These are phyloP conservation scores for Erythrophleum fordii DNA, from an alignment of 306 rosid genomes.

Conservation along the genomic window DNA sequence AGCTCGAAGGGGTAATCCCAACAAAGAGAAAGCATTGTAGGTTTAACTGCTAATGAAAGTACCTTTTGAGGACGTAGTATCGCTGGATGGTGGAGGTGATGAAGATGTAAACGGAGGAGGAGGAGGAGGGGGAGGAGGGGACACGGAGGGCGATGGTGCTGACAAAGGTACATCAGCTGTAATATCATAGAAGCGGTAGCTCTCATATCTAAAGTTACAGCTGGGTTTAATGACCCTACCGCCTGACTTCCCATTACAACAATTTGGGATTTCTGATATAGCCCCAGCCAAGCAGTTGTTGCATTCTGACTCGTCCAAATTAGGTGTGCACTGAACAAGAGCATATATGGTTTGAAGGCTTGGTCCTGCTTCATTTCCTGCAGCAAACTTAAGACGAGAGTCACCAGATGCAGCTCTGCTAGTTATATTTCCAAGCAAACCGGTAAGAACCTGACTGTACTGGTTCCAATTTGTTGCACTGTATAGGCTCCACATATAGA, in stretches of 20 bases:
- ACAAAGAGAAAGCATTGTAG: background rate
- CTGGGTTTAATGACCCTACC: conserved; percentile 8
- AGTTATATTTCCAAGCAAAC: background rate
- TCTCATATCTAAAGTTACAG: conserved; percentile 25
- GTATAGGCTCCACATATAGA: background rate
- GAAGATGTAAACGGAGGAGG: background rate
- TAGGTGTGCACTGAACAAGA: conserved; percentile 45
- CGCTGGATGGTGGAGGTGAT: background rate
- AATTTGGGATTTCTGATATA: background rate
- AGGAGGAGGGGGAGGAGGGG: conserved; percentile 1
- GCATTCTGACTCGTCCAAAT: conserved; percentile 33
- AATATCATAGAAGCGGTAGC: background rate
- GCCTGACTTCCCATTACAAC: background rate
- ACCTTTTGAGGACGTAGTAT: background rate
- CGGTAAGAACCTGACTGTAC: background rate
- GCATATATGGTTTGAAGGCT: conserved; percentile 12
- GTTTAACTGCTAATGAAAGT: background rate
- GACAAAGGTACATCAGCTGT: conserved; percentile 14
- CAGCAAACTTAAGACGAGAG: conserved; percentile 32
- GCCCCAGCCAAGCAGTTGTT: conserved; percentile 5
- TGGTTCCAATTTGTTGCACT: background rate
- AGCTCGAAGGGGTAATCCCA: background rate
- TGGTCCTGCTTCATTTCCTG: background rate
- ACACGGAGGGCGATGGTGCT: background rate
- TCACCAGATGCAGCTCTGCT: conserved; percentile 20